Conservation (phyloP, 2,329 filamentous ascomycete genomes). For the Graphilbum fragrans region DNA sequence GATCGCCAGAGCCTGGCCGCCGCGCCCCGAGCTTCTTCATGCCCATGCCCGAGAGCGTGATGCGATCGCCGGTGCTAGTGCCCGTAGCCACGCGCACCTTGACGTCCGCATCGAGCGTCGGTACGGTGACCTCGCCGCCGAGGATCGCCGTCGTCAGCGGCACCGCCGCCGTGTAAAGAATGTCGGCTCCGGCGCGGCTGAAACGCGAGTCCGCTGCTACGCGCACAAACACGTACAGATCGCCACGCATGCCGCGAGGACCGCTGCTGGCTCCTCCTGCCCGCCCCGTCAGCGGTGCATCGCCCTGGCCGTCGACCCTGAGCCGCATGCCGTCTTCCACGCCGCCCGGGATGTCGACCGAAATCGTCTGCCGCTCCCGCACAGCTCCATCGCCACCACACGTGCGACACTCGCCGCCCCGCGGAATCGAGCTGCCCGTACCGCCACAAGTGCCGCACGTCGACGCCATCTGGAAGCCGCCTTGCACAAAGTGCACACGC, state of each 20-base stretch:
- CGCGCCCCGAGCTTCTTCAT: conserved; percentile 75
- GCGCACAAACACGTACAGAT: conserved; percentile 82
- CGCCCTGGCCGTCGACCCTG: conserved; percentile 73
- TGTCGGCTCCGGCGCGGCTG: conserved; percentile 74
- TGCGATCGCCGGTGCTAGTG: conserved; percentile 82
- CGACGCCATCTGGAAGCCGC: conserved; percentile 91
- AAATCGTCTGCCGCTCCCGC: conserved; percentile 70
- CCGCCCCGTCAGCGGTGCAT: conserved; percentile 68
- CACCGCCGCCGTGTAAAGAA: conserved; percentile 83
- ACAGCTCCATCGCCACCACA: conserved; percentile 78
- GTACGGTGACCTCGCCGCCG: conserved; percentile 79
- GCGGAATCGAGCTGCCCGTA: conserved; percentile 62
- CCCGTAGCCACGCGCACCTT: conserved; percentile 86
- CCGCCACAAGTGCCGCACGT: conserved; percentile 77
- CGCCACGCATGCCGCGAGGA: conserved; percentile 59
- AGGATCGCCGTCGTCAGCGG: conserved; percentile 87
- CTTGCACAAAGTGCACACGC: conserved; percentile 77
- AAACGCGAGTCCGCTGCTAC: conserved; percentile 88
- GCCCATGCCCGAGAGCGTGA: conserved; percentile 81
- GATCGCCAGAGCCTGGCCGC: conserved; percentile 62
- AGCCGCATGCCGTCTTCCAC: conserved; percentile 96
- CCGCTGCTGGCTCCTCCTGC: conserved; percentile 44
- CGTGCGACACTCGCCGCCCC: conserved; percentile 65
- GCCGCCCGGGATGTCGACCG: conserved; percentile 84
- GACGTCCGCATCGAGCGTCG: conserved; percentile 81